Evolutionary conservation across 169 alveolate species (phyloP).

Genomic region (Plasmodium knowlesi): DNA sequence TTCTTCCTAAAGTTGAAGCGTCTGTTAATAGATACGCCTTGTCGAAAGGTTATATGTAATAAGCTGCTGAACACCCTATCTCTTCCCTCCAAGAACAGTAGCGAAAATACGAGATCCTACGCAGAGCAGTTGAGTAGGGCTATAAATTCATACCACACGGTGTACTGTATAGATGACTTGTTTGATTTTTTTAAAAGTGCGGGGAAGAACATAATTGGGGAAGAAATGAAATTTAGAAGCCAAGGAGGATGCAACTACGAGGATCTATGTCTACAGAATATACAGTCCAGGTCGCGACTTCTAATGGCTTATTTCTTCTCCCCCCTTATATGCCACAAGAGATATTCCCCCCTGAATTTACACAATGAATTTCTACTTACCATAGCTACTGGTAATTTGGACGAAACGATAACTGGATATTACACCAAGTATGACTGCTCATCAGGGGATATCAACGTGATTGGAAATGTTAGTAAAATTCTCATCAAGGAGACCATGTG

Average conservation of each 20-base stretch:
- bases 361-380: constrained; percentile 30
- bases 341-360: constrained; percentile 12
- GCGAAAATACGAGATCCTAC: constrained; percentile 35
- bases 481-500: constrained; percentile 71
- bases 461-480: constrained; percentile 89
- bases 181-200: constrained; percentile 39
- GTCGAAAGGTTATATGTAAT: constrained; percentile 44
- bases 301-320: constrained; percentile 83
- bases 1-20: constrained; percentile 18
- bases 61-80: constrained; percentile 54
- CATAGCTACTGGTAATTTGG: constrained; percentile 84
- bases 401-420: constrained; percentile 87
- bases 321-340: constrained; percentile 79
- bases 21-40: constrained; percentile 26
- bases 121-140: constrained; percentile 29
- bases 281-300: constrained; percentile 85
- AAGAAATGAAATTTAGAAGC: constrained; percentile 47
- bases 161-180: constrained; percentile 29
- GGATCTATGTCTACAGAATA: constrained; percentile 80
- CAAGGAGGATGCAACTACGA: constrained; percentile 59
- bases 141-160: constrained; percentile 46
- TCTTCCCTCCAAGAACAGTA: constrained; percentile 63
- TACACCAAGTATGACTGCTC: constrained; percentile 94
- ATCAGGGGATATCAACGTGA: constrained; percentile 92
- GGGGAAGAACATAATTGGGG: constrained; percentile 26